Conservation (phyloP, 1,284 basidiomycete genomes). For the Cutaneotrichosporon sp. region DNA sequence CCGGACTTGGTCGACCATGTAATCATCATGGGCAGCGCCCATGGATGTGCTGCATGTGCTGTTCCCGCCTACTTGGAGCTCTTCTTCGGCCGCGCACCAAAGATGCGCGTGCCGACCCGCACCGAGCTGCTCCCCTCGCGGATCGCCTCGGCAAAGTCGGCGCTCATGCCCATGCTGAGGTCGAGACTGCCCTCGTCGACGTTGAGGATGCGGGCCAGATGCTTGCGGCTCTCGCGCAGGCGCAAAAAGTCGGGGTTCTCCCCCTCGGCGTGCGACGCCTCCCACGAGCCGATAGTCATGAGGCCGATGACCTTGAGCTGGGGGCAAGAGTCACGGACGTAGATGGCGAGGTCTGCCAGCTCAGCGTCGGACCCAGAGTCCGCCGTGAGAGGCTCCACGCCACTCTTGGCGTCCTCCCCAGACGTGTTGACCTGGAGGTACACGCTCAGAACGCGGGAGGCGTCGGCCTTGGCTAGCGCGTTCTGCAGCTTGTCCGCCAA, state of each 20-base stretch:
- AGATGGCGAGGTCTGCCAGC: conserved; percentile 67
- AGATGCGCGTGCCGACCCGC: conserved; percentile 88
- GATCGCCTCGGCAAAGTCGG: conserved; percentile 86
- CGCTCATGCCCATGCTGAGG: conserved; percentile 98
- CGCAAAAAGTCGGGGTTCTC: conserved; percentile 81
- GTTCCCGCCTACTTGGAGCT: not conserved
- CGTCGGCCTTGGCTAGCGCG: conserved; percentile 61
- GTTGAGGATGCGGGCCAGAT: conserved; percentile 59
- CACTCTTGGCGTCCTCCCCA: conserved; percentile 85
- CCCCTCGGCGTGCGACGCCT: conserved; percentile 65
- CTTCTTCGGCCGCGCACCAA: conserved; percentile 71
- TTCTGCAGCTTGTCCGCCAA: conserved; percentile 82
- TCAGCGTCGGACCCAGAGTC: conserved; percentile 52
- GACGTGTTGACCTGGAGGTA: conserved; percentile 95
- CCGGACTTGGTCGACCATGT: too few relatives aligned
- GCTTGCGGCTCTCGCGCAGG: conserved; percentile 65
- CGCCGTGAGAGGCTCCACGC: conserved; percentile 64
- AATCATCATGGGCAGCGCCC: too few relatives aligned
- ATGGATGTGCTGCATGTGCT: too few relatives aligned
- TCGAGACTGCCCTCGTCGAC: conserved; percentile 59
- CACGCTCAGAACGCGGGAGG: conserved; percentile 62
- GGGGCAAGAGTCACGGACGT: conserved; percentile 73
- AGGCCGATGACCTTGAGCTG: conserved; percentile 75
- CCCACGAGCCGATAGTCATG: conserved; percentile 93
- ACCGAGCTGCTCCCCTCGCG: conserved; percentile 83